Percentiles rank a stretch among this genome's conserved stretches.
Conservation (phyloP, 2,329 filamentous ascomycete species). For the Xylaria sp. region DNA sequence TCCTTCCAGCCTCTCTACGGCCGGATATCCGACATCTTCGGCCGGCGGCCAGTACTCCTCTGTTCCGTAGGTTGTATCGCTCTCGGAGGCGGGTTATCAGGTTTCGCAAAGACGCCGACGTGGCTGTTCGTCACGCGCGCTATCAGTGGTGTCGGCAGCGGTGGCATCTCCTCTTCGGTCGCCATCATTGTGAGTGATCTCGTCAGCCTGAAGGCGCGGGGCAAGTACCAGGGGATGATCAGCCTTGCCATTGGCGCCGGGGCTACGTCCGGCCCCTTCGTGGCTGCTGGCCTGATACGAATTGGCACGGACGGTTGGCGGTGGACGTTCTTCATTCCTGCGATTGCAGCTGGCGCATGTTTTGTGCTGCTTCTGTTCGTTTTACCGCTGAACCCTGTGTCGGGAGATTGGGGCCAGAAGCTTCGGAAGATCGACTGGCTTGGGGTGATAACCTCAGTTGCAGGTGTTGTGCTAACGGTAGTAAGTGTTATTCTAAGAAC, state of each 20-base stretch:
- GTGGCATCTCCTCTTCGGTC: not conserved
- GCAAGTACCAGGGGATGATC: not conserved
- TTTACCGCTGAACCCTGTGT: not conserved
- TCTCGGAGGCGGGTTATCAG: not conserved
- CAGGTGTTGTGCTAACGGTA: not conserved
- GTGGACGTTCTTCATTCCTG: not conserved
- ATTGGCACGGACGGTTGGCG: not conserved
- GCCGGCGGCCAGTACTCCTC: not conserved
- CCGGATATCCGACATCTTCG: not conserved
- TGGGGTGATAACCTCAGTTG: not conserved
- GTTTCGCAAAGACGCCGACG: not conserved
- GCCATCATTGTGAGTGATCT: not conserved
- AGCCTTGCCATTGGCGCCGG: not conserved
- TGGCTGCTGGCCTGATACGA: not conserved
- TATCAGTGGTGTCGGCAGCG: not conserved
- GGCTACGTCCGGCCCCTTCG: not conserved
- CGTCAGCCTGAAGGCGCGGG: not conserved
- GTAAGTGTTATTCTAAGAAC: not conserved
- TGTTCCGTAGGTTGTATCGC: not conserved
- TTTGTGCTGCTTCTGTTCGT: not conserved
- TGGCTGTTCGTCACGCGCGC: not conserved
- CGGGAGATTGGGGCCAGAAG: not conserved
- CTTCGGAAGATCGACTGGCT: not conserved
- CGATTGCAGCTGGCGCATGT: not conserved
- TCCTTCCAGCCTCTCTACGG: not conserved